Conservation (phyloP, 148 eudicot genomes). For the Agrostemma githago region DNA sequence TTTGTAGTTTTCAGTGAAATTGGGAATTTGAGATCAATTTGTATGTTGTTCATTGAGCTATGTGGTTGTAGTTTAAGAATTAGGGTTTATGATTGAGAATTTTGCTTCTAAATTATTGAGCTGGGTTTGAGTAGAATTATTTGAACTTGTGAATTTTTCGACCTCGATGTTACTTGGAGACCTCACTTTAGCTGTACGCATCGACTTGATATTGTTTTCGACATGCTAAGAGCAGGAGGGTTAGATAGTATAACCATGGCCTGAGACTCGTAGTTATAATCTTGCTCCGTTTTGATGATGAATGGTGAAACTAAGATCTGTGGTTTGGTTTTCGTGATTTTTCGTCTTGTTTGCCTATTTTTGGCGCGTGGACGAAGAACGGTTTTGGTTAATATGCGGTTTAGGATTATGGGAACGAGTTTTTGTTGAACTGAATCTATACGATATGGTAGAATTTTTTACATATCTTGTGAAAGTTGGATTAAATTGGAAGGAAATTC, state of each 20-base stretch:
- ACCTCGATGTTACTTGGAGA: not conserved
- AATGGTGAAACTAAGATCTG: not conserved
- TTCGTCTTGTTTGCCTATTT: not conserved
- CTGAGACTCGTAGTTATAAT: not conserved
- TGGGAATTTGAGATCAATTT: not conserved
- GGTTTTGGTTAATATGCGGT: not conserved
- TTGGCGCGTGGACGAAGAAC: not conserved
- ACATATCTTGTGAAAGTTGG: not conserved
- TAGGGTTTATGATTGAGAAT: conserved; percentile 6
- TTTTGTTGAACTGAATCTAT: not conserved
- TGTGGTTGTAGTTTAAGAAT: not conserved
- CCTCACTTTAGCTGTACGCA: too few relatives aligned
- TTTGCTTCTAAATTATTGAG: not conserved
- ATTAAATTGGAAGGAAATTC: not conserved
- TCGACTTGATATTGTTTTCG: not conserved
- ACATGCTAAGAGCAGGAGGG: not conserved
- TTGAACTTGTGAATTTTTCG: not conserved
- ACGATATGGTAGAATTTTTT: not conserved
- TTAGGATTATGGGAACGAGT: not conserved
- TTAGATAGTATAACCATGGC: not conserved
- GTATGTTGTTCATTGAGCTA: not conserved
- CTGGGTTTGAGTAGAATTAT: conserved; percentile 6
- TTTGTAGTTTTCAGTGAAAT: not conserved
- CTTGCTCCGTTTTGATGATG: not conserved
- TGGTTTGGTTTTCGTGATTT: not conserved